These are phyloP conservation scores for Backusella macrospora DNA, from an alignment of 192 early-diverging fungal species.

Conservation along the genomic window DNA sequence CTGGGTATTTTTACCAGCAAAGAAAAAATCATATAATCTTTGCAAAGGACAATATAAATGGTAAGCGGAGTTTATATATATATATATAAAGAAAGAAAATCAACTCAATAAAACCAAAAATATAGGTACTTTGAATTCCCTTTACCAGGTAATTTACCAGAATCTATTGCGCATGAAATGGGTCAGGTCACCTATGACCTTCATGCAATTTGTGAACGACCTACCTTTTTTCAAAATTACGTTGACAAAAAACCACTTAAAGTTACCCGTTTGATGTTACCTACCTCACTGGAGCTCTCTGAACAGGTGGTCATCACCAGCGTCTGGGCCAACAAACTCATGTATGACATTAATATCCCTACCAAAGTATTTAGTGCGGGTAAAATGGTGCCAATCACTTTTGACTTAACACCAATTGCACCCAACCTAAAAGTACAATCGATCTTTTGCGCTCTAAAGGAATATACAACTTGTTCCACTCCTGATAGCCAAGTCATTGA, in stretches of 20 bases:
- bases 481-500: constrained; percentile 23
- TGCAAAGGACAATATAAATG: constrained; percentile 46
- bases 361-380: constrained; percentile 50
- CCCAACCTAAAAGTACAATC: constrained; percentile 49
- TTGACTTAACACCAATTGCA: constrained; percentile 50
- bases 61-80: constrained; percentile 19
- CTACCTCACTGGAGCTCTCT: constrained; percentile 47
- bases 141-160: constrained; percentile 62
- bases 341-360: constrained; percentile 58
- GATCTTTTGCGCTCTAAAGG: constrained; percentile 51
- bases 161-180: constrained; percentile 50
- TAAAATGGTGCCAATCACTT: constrained; percentile 51
- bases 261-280: constrained; percentile 48
- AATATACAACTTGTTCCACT: constrained; percentile 50
- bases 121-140: constrained; percentile 54
- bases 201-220: constrained; percentile 55
- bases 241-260: constrained; percentile 30
- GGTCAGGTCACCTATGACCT: constrained; percentile 56
- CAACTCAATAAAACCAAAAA: not conserved
- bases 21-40: constrained; percentile 42
- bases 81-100: not conserved
- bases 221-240: constrained; percentile 52
- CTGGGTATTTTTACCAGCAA: constrained; percentile 54
- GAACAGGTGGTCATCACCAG: constrained; percentile 55
- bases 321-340: constrained; percentile 58